Conservation (phyloP, 495 filamentous ascomycete genomes). For the Terfezia boudieri region DNA sequence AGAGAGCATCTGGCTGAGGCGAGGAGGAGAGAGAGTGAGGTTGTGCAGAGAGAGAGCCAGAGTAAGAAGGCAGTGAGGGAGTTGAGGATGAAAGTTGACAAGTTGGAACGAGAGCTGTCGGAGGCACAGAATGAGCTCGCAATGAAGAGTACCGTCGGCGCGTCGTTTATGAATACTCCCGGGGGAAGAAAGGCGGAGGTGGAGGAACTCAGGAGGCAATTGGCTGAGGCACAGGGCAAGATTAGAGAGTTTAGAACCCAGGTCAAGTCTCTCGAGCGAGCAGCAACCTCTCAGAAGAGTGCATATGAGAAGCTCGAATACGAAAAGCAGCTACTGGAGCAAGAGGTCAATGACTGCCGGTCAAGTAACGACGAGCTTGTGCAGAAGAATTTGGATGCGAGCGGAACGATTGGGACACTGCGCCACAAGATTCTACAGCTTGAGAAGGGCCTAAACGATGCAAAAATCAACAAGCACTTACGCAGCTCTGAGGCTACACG, state of each 20-base stretch:
- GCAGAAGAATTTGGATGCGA: conserved; percentile 20
- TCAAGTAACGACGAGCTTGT: conserved; percentile 14
- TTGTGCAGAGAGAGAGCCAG: conserved; percentile 38
- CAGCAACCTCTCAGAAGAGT: conserved; percentile 13
- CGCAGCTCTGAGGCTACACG: conserved; percentile 20
- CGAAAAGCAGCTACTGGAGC: conserved; percentile 25
- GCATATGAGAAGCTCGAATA: conserved; percentile 23
- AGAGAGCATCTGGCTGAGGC: conserved; percentile 31
- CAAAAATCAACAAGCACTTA: conserved; percentile 25
- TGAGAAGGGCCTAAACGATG: conserved; percentile 33
- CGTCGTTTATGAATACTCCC: conserved; percentile 20
- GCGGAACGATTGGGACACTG: conserved; percentile 27
- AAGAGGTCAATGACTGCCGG: conserved; percentile 19
- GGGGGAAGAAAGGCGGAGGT: conserved; percentile 41
- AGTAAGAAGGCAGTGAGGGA: conserved; percentile 32
- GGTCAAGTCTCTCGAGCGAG: conserved; percentile 20
- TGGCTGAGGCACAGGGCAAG: conserved; percentile 37
- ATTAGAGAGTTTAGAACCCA: conserved; percentile 34
- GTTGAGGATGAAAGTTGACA: conserved; percentile 27
- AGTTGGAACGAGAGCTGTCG: conserved; percentile 28
- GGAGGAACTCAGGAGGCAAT: conserved; percentile 36
- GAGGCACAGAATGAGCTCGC: conserved; percentile 21
- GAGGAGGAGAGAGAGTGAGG: conserved; percentile 37
- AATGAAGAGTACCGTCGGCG: conserved; percentile 10
- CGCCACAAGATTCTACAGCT: conserved; percentile 33